Conservation (phyloP, 2,329 filamentous ascomycete species). For the Fusarium protoensiforme region DNA sequence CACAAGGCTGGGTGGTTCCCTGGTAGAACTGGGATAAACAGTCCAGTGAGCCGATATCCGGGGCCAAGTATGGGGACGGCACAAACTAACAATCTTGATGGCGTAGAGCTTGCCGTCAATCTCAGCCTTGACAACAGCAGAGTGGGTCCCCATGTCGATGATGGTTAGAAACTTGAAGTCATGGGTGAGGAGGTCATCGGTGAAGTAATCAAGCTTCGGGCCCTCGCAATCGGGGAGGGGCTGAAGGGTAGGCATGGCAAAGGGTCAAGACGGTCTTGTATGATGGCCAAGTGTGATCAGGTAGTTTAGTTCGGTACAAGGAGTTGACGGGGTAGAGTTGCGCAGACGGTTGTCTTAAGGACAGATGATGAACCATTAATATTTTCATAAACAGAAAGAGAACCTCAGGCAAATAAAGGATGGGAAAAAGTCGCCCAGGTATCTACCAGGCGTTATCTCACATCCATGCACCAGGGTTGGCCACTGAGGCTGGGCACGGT, state of each 20-base stretch:
- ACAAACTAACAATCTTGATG: conserved; percentile 11
- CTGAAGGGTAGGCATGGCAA: neutral
- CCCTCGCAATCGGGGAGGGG: conserved; percentile 13
- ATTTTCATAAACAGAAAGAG: neutral
- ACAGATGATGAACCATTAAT: neutral
- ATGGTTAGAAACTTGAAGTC: neutral
- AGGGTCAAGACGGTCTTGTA: neutral
- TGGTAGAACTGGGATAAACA: neutral
- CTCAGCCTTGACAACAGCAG: neutral
- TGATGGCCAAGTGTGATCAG: neutral
- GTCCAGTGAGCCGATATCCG: neutral
- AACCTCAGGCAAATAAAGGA: neutral
- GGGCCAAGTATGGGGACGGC: neutral
- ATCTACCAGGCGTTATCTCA: neutral
- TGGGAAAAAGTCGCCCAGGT: neutral
- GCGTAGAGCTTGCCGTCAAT: conserved; percentile 6
- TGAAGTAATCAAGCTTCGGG: conserved; percentile 14
- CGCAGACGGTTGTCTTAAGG: neutral
- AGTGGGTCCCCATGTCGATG: neutral
- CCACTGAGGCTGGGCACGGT: too few species aligned
- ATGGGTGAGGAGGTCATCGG: conserved; percentile 1
- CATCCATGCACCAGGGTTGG: neutral
- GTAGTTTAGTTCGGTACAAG: neutral
- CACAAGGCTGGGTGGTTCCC: neutral
- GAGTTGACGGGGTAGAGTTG: neutral